Evolutionary conservation across 106 monocot genomes (phyloP), one percentile per base, ranked within the genome.

Genomic region (Alisma plantagoaquatica): DNA sequence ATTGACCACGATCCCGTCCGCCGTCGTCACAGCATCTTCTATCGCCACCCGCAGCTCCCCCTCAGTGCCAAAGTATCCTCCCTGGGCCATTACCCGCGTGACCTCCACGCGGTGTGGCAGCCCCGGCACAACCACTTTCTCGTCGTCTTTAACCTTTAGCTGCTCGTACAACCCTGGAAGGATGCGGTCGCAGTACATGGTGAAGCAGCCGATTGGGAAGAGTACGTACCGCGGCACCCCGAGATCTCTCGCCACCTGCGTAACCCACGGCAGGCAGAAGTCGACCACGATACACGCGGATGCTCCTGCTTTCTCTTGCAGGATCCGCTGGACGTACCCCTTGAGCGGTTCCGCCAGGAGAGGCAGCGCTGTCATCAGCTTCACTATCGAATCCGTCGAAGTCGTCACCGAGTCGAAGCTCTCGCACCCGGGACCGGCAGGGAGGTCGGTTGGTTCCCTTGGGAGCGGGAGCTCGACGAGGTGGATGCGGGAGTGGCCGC

Each of bases 1-100:
- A 46, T 90, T 90, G 16, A 74, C 38, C 7, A 83, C 64, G 26
- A 83, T 31, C 2, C 83, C 83, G 19, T 68, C 53, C 0, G 83
- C 79, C 0, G 53, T 29, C 7, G 30, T n/a, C 53, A 74, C 79
- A 0, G 62, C 63, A 1, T 67, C 42, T 0, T 11, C 0, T 2
- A 32, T 2, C 9, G 68, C 56, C 0, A 35, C 23, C 1, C 28
- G 31, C 0, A 69, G 0, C 24, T 66, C 19, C 28, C 51, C 57
- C 21, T 19, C n/a, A n/a, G n/a, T 30, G 10, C 27, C 32, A 4
- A 45, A 33, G 38, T 57, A 51, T 6, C 27, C 29, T 6, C 57
- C 41, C 23, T 47, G 56, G 19, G 23, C 41, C 49, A 48, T 56
- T 2, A 16, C 11, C 35, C 19, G 32, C 14, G 47, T 49, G 23